A percentile compares a stretch with the other conserved stretches of the same genome.
Conservation (phyloP, 1,139 yeast species). For the Meyerozyma smithsonii region DNA sequence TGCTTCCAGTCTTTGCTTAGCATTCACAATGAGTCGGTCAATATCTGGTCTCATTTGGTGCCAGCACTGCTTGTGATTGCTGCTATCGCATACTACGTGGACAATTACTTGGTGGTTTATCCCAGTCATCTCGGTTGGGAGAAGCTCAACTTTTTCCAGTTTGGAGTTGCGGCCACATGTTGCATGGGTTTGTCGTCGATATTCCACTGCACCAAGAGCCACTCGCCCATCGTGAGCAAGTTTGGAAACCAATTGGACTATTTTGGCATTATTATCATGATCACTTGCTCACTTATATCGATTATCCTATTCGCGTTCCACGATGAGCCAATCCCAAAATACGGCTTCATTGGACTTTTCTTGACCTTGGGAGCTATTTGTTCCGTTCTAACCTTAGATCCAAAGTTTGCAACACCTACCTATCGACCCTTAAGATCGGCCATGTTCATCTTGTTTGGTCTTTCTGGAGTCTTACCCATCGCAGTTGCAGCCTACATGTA, state of each 20-base stretch:
- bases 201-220: constrained; percentile 76
- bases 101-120: constrained; percentile 32
- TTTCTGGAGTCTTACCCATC: constrained; percentile 74
- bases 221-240: constrained; percentile 55
- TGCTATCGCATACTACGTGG: constrained; percentile 20
- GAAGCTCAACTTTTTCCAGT: constrained; percentile 32
- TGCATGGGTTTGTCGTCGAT: constrained; percentile 73
- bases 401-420: constrained; percentile 58
- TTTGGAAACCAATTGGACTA: constrained; percentile 83
- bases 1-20: constrained; percentile 58
- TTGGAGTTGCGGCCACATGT: constrained; percentile 35
- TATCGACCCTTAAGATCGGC: constrained; percentile 77
- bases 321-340: constrained; percentile 41
- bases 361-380: constrained; percentile 56
- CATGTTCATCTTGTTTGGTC: constrained; percentile 77
- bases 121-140: constrained; percentile 45
- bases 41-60: constrained; percentile 74
- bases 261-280: constrained; percentile 76
- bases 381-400: constrained; percentile 58
- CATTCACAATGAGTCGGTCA: constrained; percentile 81
- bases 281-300: constrained; percentile 71
- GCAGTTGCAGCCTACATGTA: constrained; percentile 40
- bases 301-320: constrained; percentile 63
- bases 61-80: constrained; percentile 51
- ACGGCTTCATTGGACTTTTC: constrained; percentile 46